Conservation (phyloP, 2,329 filamentous ascomycete genomes). For the Elsinoe australis region DNA sequence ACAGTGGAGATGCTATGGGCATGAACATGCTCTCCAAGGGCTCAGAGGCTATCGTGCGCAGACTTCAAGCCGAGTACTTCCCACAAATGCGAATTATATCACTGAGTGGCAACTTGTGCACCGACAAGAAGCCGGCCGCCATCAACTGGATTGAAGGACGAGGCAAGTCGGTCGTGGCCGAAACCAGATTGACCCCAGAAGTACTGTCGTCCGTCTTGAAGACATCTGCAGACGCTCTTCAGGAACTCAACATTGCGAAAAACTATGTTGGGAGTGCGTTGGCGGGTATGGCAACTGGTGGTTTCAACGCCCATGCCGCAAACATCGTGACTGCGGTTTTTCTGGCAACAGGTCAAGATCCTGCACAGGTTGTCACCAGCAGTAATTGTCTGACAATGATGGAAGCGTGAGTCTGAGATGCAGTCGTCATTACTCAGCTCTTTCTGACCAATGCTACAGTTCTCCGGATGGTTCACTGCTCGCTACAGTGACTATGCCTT, state of each 20-base stretch:
- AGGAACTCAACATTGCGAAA: conserved; percentile 83
- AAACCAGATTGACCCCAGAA: conserved; percentile 81
- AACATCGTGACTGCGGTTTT: conserved; percentile 92
- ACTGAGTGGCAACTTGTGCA: conserved; percentile 89
- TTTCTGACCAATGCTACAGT: too few relatives aligned
- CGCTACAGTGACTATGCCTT: background rate
- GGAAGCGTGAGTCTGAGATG: conserved; percentile 29
- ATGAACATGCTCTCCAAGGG: conserved; percentile 99
- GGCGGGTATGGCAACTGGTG: conserved; percentile 82
- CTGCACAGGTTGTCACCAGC: conserved; percentile 88
- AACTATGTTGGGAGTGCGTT: conserved; percentile 91
- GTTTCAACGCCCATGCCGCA: conserved; percentile 90
- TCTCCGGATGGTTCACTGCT: too few relatives aligned
- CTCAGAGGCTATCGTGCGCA: conserved; percentile 76
- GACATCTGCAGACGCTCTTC: conserved; percentile 75
- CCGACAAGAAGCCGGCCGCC: conserved; percentile 87
- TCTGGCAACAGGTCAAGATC: conserved; percentile 87
- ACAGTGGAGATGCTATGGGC: conserved; percentile 92
- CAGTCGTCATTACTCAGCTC: background rate
- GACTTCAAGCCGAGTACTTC: conserved; percentile 81
- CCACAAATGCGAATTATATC: conserved; percentile 87
- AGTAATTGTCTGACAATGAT: conserved; percentile 93
- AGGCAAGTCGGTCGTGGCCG: conserved; percentile 86
- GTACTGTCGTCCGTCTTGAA: conserved; percentile 79
- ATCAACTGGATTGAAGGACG: conserved; percentile 96